These are phyloP conservation scores for Grosmannia penicillata DNA, from an alignment of 2,329 filamentous ascomycete species.

Conservation along the genomic window DNA sequence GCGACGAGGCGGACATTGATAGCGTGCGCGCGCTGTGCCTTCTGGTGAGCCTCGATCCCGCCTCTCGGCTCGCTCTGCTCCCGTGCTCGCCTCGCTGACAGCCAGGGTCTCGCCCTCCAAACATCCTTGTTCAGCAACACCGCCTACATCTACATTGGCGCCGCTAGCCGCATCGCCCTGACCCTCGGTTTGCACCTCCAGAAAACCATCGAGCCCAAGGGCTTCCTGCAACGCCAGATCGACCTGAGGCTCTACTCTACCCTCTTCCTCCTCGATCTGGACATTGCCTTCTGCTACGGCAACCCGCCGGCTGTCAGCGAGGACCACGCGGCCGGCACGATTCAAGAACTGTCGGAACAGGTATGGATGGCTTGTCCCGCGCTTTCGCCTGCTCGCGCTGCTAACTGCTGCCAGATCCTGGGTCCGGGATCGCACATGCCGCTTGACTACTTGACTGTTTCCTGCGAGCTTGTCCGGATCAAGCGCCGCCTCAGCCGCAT, in stretches of 20 bases:
- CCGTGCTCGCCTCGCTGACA: too few relatives aligned
- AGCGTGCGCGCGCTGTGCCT: conserved; percentile 15
- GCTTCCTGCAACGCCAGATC: conserved; percentile 13
- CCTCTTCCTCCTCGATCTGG: conserved; percentile 14
- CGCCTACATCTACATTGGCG: conserved; percentile 15
- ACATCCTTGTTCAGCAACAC: conserved; percentile 14
- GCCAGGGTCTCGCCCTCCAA: conserved; percentile 11
- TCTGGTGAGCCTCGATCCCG: conserved; percentile 8
- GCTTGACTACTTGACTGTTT: conserved; percentile 12
- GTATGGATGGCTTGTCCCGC: conserved; percentile 1
- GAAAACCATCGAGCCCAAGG: conserved; percentile 10
- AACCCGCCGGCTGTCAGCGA: conserved; percentile 14
- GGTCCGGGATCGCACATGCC: conserved; percentile 15
- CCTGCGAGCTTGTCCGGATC: conserved; percentile 13
- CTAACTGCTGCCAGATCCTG: conserved; percentile 10
- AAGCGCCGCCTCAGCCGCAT: conserved; percentile 10
- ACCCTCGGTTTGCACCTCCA: conserved; percentile 14
- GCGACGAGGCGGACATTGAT: conserved; percentile 14
- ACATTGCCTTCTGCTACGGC: conserved; percentile 14
- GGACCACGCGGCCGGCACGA: conserved; percentile 8
- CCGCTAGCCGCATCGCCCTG: conserved; percentile 14
- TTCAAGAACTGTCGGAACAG: conserved; percentile 10
- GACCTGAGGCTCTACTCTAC: conserved; percentile 14
- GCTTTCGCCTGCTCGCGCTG: neutral
- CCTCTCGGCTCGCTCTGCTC: too few relatives aligned